phyloP scores from a whole-genome alignment of 306 rosid genomes.

The Quercus suber region DNA sequence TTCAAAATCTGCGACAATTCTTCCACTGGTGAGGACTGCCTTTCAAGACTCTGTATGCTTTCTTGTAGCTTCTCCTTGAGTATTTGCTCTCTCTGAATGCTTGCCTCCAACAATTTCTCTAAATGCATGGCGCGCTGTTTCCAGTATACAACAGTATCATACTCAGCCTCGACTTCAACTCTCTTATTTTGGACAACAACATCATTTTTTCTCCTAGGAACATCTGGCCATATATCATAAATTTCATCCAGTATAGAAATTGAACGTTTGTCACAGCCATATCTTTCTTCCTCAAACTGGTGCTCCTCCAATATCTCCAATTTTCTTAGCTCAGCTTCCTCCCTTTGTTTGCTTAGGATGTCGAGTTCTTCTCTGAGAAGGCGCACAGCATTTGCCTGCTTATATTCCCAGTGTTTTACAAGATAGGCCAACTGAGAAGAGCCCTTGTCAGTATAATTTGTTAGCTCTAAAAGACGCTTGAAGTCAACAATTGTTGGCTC shows the following conservation, averaged over 20 bases:
- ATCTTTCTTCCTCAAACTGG: slow-evolving; percentile 64
- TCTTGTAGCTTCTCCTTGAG: slow-evolving; percentile 69
- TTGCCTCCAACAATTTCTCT: slow-evolving; percentile 71
- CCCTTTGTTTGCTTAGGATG: slow-evolving; percentile 67
- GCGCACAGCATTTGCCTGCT: slow-evolving; percentile 85
- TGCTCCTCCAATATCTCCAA: slow-evolving; percentile 81
- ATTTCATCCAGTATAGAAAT: slow-evolving; percentile 82
- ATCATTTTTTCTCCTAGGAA: slow-evolving; percentile 51
- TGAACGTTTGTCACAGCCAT: slow-evolving; percentile 75
- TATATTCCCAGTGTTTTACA: slow-evolving; percentile 83
- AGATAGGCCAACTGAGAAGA: slow-evolving; percentile 79
- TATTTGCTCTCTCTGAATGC: slow-evolving; percentile 65
- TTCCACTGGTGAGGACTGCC: slow-evolving; percentile 84
- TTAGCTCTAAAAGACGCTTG: slow-evolving; percentile 77
- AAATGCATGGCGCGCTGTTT: slow-evolving; percentile 63
- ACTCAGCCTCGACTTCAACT: slow-evolving; percentile 75
- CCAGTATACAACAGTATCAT: slow-evolving; percentile 76
- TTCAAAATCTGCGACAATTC: slow-evolving; percentile 82
- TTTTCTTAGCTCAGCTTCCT: slow-evolving; percentile 82
- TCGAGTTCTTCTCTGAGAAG: slow-evolving; percentile 86
- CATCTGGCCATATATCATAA: slow-evolving; percentile 80
- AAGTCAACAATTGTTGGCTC: slow-evolving; percentile 85
- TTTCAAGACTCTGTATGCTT: slow-evolving; percentile 63
- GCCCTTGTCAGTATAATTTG: slow-evolving; percentile 79
- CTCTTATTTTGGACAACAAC: slow-evolving; percentile 65